Evolutionary conservation across 202 grass and related monocot genomes (phyloP), one percentile per base, ranked within the genome.

Genomic region (Schoenoplectus triqueter): DNA sequence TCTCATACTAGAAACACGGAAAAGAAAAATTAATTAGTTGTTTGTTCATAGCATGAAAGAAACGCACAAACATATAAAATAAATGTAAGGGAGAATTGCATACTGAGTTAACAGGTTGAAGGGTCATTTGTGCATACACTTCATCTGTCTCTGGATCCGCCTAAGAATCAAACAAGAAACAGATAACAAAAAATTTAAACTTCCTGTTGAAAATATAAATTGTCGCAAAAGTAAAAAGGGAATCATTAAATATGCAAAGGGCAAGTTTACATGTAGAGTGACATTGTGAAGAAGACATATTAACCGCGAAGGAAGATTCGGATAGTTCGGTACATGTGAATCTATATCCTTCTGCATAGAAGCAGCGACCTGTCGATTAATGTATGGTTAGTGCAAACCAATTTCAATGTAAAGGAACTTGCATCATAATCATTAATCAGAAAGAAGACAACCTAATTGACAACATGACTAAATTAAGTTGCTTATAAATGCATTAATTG

Each of bases 331-430:
- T 14, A 96, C 83, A 81, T 99, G 97, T 4, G 80, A 88, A 89
- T 99, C 97, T 50, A 94, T 84, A 85, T 94, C 93, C 87, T 92
- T 99, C 88, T 96, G 97, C 97, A 99, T 99, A 88, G 97, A 96
- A 87, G 97, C 97, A 67, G 97, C 97, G 84, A 99, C 93, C 97
- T 99, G 90, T 84, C 75, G 79, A 78, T 88, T 18, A 22, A 70
- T 84, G 81, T 14, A 73, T 50, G 7, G 21, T 82, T 50, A 85
- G 87, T 83, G 22, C 51, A 91, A 65, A 51, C 10, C 70, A 62
- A 73, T 5, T 64, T 68, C 41, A 39, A 52, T 31, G 10, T 42
- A n/a, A 17, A 10, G 1, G 13, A 78, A 42, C 21, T 59, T 3
- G 52, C 74, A 78, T 78, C 52, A 60, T n/a, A 2, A 56, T 8